These are phyloP conservation scores for Monosporozyma aerobia DNA, from an alignment of 805 yeast genomes.

Conservation along the genomic window DNA sequence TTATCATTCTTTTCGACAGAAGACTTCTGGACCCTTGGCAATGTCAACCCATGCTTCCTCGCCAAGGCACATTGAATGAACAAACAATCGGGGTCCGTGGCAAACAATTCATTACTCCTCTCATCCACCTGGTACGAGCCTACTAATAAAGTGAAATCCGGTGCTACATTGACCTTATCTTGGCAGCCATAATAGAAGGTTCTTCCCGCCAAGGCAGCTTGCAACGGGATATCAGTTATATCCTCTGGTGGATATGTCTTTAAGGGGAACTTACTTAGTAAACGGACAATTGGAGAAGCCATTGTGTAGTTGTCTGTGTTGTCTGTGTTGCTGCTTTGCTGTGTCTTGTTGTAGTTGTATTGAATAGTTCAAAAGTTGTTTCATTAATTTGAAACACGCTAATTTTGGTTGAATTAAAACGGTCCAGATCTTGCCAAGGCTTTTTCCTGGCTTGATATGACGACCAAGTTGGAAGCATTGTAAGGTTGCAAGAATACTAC, in stretches of 20 bases:
- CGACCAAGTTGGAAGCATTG: too few relatives aligned
- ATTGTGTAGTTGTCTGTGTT: background rate
- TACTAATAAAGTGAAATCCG: background rate
- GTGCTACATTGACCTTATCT: background rate
- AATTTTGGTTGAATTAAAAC: too few relatives aligned
- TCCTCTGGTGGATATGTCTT: constrained; percentile 33
- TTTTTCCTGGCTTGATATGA: background rate
- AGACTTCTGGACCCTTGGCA: background rate
- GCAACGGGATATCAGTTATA: constrained; percentile 23
- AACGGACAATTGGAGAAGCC: background rate
- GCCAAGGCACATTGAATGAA: constrained; percentile 33
- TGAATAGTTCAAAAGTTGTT: too few relatives aligned
- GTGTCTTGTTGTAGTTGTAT: too few relatives aligned
- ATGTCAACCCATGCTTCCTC: background rate
- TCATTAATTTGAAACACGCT: too few relatives aligned
- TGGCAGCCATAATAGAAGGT: background rate
- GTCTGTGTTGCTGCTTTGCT: background rate
- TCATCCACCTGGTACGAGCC: background rate
- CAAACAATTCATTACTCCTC: constrained; percentile 21
- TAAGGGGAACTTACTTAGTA: constrained; percentile 48
- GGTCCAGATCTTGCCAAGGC: too few relatives aligned
- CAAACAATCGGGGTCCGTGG: constrained; percentile 54
- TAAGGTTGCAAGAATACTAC: too few relatives aligned
- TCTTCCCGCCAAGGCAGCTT: constrained; percentile 16
- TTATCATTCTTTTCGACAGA: background rate